phyloP scores from a whole-genome alignment of 2,329 filamentous ascomycete species.

The Apiospora malaysiana region DNA sequence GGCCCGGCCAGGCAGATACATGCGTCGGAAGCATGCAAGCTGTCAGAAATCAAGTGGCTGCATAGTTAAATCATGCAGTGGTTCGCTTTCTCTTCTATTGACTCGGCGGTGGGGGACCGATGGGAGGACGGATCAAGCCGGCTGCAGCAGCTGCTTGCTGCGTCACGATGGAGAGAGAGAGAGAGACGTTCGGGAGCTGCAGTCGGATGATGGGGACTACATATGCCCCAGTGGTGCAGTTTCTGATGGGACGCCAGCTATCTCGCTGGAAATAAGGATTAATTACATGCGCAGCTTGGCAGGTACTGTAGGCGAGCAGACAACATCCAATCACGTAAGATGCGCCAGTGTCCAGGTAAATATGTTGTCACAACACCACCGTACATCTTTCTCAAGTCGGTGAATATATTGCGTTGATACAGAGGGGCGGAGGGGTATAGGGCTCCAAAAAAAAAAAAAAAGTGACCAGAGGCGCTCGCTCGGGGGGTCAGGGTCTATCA shows the following conservation, averaged over 20 bases:
- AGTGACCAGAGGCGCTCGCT: too few relatives aligned
- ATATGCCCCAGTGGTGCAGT: too few relatives aligned
- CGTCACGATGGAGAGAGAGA: too few relatives aligned
- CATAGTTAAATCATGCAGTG: neutral
- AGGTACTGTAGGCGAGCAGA: too few relatives aligned
- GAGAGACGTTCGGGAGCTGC: too few relatives aligned
- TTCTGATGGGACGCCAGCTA: too few relatives aligned
- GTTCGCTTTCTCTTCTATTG: neutral
- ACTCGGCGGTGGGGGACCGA: neutral
- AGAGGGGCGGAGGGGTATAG: slow-evolving; percentile 8
- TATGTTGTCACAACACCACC: neutral
- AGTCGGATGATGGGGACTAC: too few relatives aligned
- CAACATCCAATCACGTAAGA: too few relatives aligned
- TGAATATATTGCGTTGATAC: neutral
- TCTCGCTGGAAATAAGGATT: too few relatives aligned
- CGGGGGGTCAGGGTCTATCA: neutral
- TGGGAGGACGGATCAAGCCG: neutral
- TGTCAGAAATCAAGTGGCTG: neutral
- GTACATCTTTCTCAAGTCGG: neutral
- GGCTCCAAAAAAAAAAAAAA: neutral
- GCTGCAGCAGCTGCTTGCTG: neutral
- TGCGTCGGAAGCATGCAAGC: neutral
- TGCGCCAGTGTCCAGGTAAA: too few relatives aligned
- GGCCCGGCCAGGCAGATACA: neutral
- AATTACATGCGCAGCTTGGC: too few relatives aligned